Evolutionary conservation across 2,329 filamentous ascomycete species (phyloP).

Genomic region (Alternaria burnsii): DNA sequence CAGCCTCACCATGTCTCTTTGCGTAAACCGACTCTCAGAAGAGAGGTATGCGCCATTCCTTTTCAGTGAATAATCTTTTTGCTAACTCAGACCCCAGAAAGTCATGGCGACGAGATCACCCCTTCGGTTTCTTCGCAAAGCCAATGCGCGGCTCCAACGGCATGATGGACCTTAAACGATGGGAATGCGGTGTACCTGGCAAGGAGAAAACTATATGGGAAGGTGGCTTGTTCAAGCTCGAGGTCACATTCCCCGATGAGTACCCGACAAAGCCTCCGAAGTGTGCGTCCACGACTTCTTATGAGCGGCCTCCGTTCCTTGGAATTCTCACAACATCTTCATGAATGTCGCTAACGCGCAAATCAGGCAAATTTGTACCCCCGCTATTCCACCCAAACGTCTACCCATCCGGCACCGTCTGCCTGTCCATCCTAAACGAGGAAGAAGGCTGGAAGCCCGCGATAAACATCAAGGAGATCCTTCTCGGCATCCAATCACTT

Average conservation of each 20-base stretch:
- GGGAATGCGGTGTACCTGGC: constrained; percentile 96
- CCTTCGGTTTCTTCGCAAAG: constrained; percentile 96
- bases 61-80: not conserved
- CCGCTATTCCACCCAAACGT: constrained; percentile 98
- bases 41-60: constrained; percentile 41
- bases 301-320: not conserved
- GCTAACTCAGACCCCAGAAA: constrained; percentile 68
- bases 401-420: constrained; percentile 97
- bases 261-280: constrained; percentile 99
- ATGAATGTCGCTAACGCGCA: not conserved
- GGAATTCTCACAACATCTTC: not conserved
- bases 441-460: constrained; percentile 99
- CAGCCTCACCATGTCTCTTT: constrained; percentile 75
- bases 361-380: constrained; percentile 89
- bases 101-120: constrained; percentile 96
- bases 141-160: constrained; percentile 81
- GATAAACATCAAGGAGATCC: constrained; percentile 97
- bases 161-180: constrained; percentile 88
- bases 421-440: constrained; percentile 95
- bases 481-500: constrained; percentile 93
- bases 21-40: constrained; percentile 71
- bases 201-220: constrained; percentile 98
- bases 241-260: constrained; percentile 92
- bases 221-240: constrained; percentile 95
- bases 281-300: constrained; percentile 68